Evolutionary conservation across 495 filamentous ascomycete species (phyloP).

Genomic region (Hypoxylon rickii): DNA sequence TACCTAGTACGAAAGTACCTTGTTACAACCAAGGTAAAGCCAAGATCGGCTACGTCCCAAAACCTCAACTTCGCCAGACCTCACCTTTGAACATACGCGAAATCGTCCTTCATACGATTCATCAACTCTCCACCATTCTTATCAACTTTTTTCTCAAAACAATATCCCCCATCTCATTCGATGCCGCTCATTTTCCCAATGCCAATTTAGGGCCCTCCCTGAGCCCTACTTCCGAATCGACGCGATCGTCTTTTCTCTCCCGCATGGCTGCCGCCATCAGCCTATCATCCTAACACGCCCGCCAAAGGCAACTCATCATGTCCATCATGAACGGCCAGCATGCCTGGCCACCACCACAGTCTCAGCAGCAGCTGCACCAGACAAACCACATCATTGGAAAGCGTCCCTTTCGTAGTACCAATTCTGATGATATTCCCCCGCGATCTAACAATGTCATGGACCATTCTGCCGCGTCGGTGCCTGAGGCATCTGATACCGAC

Average conservation of each 20-base stretch:
- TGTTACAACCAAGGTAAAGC: too few species aligned
- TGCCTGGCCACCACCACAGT: slow-evolving; percentile 52
- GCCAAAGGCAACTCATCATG: slow-evolving; percentile 43
- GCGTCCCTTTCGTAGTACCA: slow-evolving; percentile 36
- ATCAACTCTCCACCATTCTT: slow-evolving; percentile 47
- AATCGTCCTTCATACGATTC: slow-evolving; percentile 45
- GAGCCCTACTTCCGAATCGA: slow-evolving; percentile 47
- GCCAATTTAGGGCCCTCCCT: slow-evolving; percentile 43
- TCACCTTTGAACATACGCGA: slow-evolving; percentile 50
- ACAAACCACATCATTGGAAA: slow-evolving; percentile 38
- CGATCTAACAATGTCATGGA: slow-evolving; percentile 46
- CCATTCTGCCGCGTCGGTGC: slow-evolving; percentile 49
- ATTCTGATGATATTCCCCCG: slow-evolving; percentile 45
- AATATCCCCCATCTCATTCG: slow-evolving; percentile 43
- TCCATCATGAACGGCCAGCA: slow-evolving; percentile 57
- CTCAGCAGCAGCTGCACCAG: too few species aligned
- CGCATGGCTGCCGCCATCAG: slow-evolving; percentile 53
- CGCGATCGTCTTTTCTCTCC: slow-evolving; percentile 48
- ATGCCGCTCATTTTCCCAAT: slow-evolving; percentile 46
- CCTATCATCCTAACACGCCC: slow-evolving; percentile 41
- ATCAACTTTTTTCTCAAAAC: slow-evolving; percentile 40
- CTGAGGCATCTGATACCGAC: slow-evolving; percentile 58
- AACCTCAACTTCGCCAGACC: slow-evolving; percentile 46
- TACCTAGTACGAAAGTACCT: too few species aligned
- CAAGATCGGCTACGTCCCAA: slow-evolving; percentile 25